Evolutionary conservation across 2,329 filamentous ascomycete genomes (phyloP), one percentile per base, ranked within the genome.

Genomic region (Aspergillus pseudotamarii): DNA sequence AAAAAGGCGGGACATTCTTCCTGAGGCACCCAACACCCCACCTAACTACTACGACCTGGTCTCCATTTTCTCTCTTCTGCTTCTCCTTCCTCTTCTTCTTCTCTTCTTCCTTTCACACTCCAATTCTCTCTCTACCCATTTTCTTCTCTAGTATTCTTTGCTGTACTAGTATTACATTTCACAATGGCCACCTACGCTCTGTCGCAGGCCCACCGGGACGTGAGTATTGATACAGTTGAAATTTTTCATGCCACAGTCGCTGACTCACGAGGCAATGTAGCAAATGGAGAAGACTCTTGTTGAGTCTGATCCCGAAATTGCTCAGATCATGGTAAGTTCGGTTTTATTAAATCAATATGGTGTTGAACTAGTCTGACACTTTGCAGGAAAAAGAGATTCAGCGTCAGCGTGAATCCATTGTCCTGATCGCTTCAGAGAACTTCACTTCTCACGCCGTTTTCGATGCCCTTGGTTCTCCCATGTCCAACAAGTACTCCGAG

Each of bases 401-500:
- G 87, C 93, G 95, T 78, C 95, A 99, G 86, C 90, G 93, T 81
- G 94, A 99, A 86, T 98, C 94, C 74, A 96, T 99, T 82, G 92
- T 98, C 77, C 90, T 99, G 79, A 99, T 99, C 75, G 94, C 95
- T 76, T 98, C 95, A 62, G 95, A 99, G 86, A 99, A 99, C 86
- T 94, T 99, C 83, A 99, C 95, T 63, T 99, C 95, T 67, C 93
- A 94, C 73, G 94, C 95, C 75, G 95, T 99, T 76, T 97, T 97
- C 84, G 94, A 99, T 84, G 95, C 95, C 65, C 89, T 99, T 70
- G 95, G 95, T 75, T 94, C 90, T 63, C 91, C 91, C 80, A 96
- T 95, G 91, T 93, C 92, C 82, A 97, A 99, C 88, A 99, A 99
- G 86, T 99, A 99, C 88, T 97, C 93, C 21, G 95, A 99, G 86